These are phyloP conservation scores for Nitzschia sp. DNA, from an alignment of 108 stramenopile species.

Conservation along the genomic window DNA sequence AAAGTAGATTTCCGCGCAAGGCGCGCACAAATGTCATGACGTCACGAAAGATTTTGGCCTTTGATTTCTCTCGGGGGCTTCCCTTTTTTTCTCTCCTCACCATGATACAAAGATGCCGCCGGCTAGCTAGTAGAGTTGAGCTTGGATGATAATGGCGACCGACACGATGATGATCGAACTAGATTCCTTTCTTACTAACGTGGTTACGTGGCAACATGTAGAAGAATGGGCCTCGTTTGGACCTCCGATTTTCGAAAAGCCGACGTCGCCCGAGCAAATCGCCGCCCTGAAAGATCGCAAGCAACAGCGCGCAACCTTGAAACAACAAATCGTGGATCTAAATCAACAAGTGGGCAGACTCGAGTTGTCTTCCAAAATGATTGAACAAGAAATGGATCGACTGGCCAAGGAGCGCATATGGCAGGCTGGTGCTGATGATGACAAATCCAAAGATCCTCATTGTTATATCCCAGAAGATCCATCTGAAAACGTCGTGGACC, in stretches of 20 bases:
- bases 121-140: too few relatives aligned
- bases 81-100: too few relatives aligned
- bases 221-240: constrained; percentile 28
- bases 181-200: too few relatives aligned
- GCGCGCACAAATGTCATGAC: too few relatives aligned
- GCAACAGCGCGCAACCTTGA: background rate
- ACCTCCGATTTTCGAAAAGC: constrained; percentile 1
- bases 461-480: background rate
- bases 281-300: constrained; percentile 1
- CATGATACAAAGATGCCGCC: too few relatives aligned
- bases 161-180: too few relatives aligned
- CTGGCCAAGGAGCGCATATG: background rate
- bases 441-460: background rate
- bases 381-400: constrained; percentile 18
- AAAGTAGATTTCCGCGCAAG: too few relatives aligned
- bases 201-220: constrained; percentile 15
- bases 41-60: too few relatives aligned
- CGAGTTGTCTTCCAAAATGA: background rate
- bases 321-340: background rate
- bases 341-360: background rate
- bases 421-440: background rate
- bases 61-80: too few relatives aligned
- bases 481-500: constrained; percentile 35
- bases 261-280: background rate
- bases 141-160: too few relatives aligned